These are phyloP conservation scores for Lasiodiplodia theobromae DNA, from an alignment of 2,329 filamentous ascomycete species.

Conservation along the genomic window DNA sequence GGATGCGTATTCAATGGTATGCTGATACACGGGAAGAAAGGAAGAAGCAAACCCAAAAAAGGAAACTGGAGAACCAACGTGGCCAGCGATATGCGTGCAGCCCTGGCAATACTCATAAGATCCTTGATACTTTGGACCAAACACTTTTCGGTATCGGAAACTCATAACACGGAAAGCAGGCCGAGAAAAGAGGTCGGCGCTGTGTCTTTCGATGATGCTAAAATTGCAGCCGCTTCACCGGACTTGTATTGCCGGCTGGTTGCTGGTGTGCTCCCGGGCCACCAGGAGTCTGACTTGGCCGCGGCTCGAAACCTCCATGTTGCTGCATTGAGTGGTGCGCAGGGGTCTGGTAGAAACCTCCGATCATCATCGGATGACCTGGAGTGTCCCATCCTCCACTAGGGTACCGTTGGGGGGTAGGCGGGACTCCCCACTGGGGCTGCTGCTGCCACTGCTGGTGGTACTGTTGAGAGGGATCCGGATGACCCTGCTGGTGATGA, in stretches of 20 bases:
- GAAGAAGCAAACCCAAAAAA: background rate
- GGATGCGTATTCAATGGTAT: conserved; percentile 20
- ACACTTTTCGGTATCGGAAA: background rate
- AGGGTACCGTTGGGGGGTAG: conserved; percentile 15
- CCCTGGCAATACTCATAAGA: background rate
- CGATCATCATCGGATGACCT: conserved; percentile 23
- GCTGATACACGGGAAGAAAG: conserved; percentile 21
- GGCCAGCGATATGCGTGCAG: background rate
- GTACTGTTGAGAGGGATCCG: conserved; percentile 31
- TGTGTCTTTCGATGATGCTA: background rate
- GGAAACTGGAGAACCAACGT: background rate
- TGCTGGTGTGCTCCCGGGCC: conserved; percentile 7
- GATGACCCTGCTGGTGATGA: conserved; percentile 10
- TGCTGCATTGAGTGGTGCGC: conserved; percentile 21
- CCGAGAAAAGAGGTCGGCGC: background rate
- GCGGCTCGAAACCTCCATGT: conserved; percentile 12
- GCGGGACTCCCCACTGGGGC: conserved; percentile 6
- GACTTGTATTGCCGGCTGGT: background rate
- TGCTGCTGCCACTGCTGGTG: conserved; percentile 32
- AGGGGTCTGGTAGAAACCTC: conserved; percentile 22
- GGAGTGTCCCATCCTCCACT: conserved; percentile 14
- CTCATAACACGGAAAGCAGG: background rate
- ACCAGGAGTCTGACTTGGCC: conserved; percentile 8
- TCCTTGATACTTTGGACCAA: background rate
- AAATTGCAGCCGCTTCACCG: conserved; percentile 21